These are phyloP conservation scores for Apiospora rasikravindrae DNA, from an alignment of 2,329 filamentous ascomycete species.

Conservation along the genomic window DNA sequence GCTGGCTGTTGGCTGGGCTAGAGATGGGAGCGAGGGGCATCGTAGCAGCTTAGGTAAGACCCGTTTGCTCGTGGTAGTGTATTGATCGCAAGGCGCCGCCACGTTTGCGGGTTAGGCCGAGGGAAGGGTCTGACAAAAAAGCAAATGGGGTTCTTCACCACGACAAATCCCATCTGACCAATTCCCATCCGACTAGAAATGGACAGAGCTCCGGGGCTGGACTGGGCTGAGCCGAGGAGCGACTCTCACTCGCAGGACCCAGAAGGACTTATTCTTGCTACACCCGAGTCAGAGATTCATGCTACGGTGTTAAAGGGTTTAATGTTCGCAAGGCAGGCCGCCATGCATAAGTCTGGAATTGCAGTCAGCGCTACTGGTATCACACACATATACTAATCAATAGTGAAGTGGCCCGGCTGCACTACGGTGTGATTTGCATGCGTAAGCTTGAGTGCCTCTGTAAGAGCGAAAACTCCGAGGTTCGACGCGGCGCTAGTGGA, in stretches of 20 bases:
- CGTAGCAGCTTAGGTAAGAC: not conserved
- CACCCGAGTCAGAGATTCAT: not conserved
- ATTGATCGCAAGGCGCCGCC: not conserved
- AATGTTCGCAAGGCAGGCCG: not conserved
- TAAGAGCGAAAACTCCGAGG: not conserved
- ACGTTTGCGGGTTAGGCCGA: not conserved
- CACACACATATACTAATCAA: not conserved
- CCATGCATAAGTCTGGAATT: not conserved
- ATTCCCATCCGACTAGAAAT: not conserved
- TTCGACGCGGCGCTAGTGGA: not conserved
- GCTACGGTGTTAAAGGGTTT: not conserved
- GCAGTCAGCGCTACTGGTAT: not conserved
- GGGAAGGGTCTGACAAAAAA: not conserved
- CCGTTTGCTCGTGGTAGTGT: too few relatives aligned
- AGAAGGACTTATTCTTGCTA: not conserved
- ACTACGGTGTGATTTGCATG: not conserved
- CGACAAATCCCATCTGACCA: not conserved
- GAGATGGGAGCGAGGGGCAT: not conserved
- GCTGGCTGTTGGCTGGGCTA: not conserved
- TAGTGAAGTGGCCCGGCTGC: not conserved
- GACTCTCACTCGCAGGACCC: not conserved
- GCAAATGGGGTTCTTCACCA: not conserved
- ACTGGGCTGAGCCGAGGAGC: not conserved
- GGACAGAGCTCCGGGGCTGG: too few relatives aligned
- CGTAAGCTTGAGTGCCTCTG: not conserved